Evolutionary conservation across 139 green algal genomes (phyloP), one percentile per base, ranked within the genome.

Genomic region (Chlamydomonas incerta): DNA sequence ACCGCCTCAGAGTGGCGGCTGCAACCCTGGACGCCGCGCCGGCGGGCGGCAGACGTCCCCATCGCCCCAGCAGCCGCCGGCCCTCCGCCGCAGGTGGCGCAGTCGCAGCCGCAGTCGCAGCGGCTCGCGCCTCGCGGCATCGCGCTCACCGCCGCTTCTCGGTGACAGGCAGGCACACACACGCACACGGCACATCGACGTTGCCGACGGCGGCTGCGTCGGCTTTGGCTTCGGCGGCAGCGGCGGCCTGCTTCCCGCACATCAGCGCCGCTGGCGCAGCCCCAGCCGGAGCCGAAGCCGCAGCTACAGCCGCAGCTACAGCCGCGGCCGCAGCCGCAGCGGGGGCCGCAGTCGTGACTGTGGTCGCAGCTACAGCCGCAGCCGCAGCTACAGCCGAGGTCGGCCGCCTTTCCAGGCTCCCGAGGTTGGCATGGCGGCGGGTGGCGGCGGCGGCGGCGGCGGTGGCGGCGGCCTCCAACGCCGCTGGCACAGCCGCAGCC

Each of bases 231-330:
- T 17, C 33, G 33, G 73, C 73, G 31, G 28, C 72, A 8, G 41
- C 41, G 21, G 60, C 23, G 75, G 75, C 0, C 57, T 82, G 6
- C 28, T 82, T 5, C 75, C 75, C 28, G 60, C 60, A 2, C 13
- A 41, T 8, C 14, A 82, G 75, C 58, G 75, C 14, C 57, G 75
- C 33, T 82, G 75, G 75, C 75, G 75, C 75, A 82, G 75, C 75
- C 75, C 75, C 35, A 62, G 37, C 37, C 37, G 14, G 1, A 34
- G 10, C 15, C 67, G 1, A 33, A 11, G 33, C 17, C 1, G 67
- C 33, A 37, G 33, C 13, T 33, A 0, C 34, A 13, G 33, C 33
- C 34, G 11, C 67, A 47, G 67, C 67, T 33, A 11, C 2, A 31
- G 2, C 23, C 35, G 21, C 34, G 35, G 11, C 35, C 68, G 35